A percentile compares a stretch with the other conserved stretches of the same genome.
Conservation (phyloP, 768 basidiomycete genomes). For the Tephrocybe sp. region DNA sequence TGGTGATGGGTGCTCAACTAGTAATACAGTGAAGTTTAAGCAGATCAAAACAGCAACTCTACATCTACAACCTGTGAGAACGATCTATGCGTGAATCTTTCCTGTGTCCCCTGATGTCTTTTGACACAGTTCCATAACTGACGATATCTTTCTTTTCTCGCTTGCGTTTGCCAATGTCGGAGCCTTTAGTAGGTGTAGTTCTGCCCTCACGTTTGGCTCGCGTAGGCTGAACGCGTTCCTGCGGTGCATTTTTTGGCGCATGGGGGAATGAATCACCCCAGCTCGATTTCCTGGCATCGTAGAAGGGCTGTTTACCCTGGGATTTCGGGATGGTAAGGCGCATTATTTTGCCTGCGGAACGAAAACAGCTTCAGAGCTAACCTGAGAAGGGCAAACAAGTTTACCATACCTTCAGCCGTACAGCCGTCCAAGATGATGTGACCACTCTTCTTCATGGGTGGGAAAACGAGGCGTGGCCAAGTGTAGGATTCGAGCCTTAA, state of each 20-base stretch:
- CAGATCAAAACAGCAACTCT: neutral
- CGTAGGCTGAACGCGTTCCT: slow-evolving; percentile 53
- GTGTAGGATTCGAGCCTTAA: slow-evolving; percentile 74
- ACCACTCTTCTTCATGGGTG: slow-evolving; percentile 89
- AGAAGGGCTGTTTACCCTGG: slow-evolving; percentile 92
- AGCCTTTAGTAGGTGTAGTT: slow-evolving; percentile 29
- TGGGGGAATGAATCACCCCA: slow-evolving; percentile 99
- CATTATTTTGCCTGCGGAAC: slow-evolving; percentile 75
- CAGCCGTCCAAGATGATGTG: slow-evolving; percentile 93
- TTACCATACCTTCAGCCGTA: slow-evolving; percentile 64
- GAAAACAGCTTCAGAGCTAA: neutral
- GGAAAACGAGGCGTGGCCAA: slow-evolving; percentile 91
- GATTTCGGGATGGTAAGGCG: slow-evolving; percentile 89
- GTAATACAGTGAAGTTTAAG: slow-evolving; percentile 8
- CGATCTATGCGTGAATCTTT: slow-evolving; percentile 30
- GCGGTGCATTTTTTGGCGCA: slow-evolving; percentile 70
- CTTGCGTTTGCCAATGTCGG: slow-evolving; percentile 55
- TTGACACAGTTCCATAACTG: slow-evolving; percentile 35
- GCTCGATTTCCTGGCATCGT: slow-evolving; percentile 88
- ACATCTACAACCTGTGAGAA: neutral
- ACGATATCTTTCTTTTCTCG: slow-evolving; percentile 24
- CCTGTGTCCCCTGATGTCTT: slow-evolving; percentile 36
- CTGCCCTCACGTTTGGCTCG: slow-evolving; percentile 26
- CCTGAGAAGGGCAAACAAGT: neutral
- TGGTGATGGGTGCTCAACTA: slow-evolving; percentile 1